phyloP scores from a whole-genome alignment of 1,284 basidiomycete species.

The Phaffia rhodozyma region DNA sequence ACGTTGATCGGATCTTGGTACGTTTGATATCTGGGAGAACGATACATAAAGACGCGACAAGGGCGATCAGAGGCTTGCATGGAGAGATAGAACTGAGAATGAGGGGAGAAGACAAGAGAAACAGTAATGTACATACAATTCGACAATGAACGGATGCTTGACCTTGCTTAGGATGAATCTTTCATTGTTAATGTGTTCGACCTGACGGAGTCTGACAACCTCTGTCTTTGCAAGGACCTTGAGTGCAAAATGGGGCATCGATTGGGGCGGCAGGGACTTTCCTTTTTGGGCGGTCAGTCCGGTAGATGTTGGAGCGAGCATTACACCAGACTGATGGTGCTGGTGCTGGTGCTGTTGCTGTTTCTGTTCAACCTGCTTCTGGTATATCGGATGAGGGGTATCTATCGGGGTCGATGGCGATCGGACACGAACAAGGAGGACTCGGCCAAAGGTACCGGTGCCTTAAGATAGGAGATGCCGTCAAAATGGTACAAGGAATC shows the following conservation, averaged over 20 bases:
- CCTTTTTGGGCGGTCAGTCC: slow-evolving; percentile 15
- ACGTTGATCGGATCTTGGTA: slow-evolving; percentile 41
- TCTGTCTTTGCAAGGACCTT: slow-evolving; percentile 44
- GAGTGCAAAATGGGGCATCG: slow-evolving; percentile 39
- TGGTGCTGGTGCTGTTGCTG: slow-evolving; percentile 29
- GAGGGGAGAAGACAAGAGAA: neutral
- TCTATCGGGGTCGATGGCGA: slow-evolving; percentile 25
- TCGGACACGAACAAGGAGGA: slow-evolving; percentile 34
- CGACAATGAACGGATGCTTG: slow-evolving; percentile 46
- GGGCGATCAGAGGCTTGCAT: slow-evolving; percentile 19
- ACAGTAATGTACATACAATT: slow-evolving; percentile 31
- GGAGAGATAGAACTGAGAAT: too few relatives aligned
- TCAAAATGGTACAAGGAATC: neutral
- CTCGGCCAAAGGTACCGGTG: slow-evolving; percentile 37
- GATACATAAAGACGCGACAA: slow-evolving; percentile 27
- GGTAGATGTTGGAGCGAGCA: slow-evolving; percentile 26
- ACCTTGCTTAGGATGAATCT: slow-evolving; percentile 41
- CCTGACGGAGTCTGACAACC: slow-evolving; percentile 43
- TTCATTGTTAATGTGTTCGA: slow-evolving; percentile 46
- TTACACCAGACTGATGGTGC: neutral
- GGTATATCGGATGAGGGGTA: slow-evolving; percentile 34
- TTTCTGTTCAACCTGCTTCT: slow-evolving; percentile 29
- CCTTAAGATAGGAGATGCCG: slow-evolving; percentile 18
- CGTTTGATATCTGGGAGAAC: slow-evolving; percentile 14
- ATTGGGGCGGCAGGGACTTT: slow-evolving; percentile 13